phyloP scores from a whole-genome alignment of 2,329 filamentous ascomycete genomes.

The Monosporascus sp. region DNA sequence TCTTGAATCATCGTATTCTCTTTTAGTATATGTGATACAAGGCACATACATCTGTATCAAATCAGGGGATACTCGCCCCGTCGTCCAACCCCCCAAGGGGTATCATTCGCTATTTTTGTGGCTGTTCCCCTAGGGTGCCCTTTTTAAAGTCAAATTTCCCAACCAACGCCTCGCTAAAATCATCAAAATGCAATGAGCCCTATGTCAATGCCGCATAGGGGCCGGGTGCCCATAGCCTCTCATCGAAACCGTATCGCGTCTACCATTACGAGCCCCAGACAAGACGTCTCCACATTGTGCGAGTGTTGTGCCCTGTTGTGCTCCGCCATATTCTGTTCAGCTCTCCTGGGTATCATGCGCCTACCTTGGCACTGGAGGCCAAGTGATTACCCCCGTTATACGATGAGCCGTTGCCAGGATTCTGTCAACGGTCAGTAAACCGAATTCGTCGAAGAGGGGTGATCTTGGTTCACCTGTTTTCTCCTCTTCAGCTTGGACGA shows the following conservation, averaged over 20 bases:
- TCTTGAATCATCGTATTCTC: not conserved
- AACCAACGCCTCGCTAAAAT: constrained; percentile 12
- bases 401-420: constrained; percentile 38
- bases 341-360: constrained; percentile 43
- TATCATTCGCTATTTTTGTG: not conserved
- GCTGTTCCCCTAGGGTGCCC: not conserved
- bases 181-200: constrained; percentile 8
- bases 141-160: constrained; percentile 5
- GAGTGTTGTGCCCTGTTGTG: too few species aligned
- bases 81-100: not conserved
- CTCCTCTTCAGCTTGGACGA: constrained; percentile 52
- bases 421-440: constrained; percentile 43
- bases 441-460: constrained; percentile 22
- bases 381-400: constrained; percentile 42
- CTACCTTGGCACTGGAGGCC: constrained; percentile 55
- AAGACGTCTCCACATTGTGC: too few species aligned
- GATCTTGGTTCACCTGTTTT: constrained; percentile 53
- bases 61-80: not conserved
- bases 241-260: not conserved
- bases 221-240: not conserved
- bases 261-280: not conserved
- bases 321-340: not conserved
- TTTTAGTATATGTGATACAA: not conserved
- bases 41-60: not conserved
- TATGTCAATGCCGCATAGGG: not conserved